phyloP scores from a whole-genome alignment of 805 yeast species.

The Saturnispora silvae region DNA sequence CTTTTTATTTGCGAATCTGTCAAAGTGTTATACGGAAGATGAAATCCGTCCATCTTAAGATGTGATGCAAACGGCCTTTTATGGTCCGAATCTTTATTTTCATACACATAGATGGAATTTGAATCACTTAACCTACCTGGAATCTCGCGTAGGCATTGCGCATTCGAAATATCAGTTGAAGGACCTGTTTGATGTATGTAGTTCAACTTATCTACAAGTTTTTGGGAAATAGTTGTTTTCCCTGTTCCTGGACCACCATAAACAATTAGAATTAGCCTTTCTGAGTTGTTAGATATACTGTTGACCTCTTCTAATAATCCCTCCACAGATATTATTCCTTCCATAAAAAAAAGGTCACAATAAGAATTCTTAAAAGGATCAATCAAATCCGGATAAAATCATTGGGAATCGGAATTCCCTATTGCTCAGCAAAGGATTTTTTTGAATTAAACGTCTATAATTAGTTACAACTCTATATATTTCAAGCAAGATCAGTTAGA shows the following conservation, averaged over 20 bases:
- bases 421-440: not conserved
- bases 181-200: slow-evolving; percentile 2
- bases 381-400: not conserved
- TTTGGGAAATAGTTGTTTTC: slow-evolving; percentile 54
- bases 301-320: not conserved
- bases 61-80: slow-evolving; percentile 30
- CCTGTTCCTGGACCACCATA: slow-evolving; percentile 86
- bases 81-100: not conserved
- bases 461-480: not conserved
- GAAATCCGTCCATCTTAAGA: slow-evolving; percentile 73
- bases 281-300: no score
- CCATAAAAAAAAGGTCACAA: not conserved
- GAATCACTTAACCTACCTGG: slow-evolving; percentile 1
- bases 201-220: slow-evolving; percentile 35
- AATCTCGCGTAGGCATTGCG: not conserved
- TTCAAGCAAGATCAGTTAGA: slow-evolving; percentile 23
- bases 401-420: no score
- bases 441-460: no score
- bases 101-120: slow-evolving; percentile 4
- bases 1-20: slow-evolving; percentile 43
- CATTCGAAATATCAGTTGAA: not conserved
- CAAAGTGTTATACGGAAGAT: slow-evolving; percentile 41
- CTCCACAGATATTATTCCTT: not conserved
- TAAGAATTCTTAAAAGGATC: not conserved
- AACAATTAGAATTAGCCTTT: slow-evolving; percentile 43